phyloP scores from a whole-genome alignment of 805 yeast genomes.

The Limtongozyma cylindracea region DNA sequence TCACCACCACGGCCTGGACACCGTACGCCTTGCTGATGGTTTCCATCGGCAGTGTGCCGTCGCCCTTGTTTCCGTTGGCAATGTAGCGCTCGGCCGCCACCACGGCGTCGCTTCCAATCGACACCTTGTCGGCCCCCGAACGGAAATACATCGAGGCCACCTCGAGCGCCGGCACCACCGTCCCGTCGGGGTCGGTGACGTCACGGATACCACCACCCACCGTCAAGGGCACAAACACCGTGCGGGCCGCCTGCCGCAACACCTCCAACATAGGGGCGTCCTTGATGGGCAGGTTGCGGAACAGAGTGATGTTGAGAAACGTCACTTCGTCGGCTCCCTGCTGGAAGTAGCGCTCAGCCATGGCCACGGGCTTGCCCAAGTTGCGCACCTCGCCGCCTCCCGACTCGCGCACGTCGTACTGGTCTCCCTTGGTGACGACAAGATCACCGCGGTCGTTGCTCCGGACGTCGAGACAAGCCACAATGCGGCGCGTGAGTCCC shows the following conservation, averaged over 20 bases:
- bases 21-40: conserved; percentile 85
- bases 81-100: conserved; percentile 68
- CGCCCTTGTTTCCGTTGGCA: conserved; percentile 23
- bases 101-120: conserved; percentile 97
- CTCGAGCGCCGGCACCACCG: conserved; percentile 55
- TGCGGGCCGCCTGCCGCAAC: conserved; percentile 54
- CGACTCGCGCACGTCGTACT: conserved; percentile 63
- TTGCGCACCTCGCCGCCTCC: conserved; percentile 43
- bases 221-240: conserved; percentile 89
- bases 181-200: conserved; percentile 66
- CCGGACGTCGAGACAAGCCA: conserved; percentile 95
- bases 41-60: conserved; percentile 78
- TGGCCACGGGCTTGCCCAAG: conserved; percentile 86
- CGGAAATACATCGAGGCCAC: conserved; percentile 83
- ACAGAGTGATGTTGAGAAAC: conserved; percentile 83
- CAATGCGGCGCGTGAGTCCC: conserved; percentile 74
- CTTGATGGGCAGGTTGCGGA: conserved; percentile 75
- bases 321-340: conserved; percentile 98
- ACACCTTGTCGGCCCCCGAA: conserved; percentile 95
- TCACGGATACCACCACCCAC: conserved; percentile 98
- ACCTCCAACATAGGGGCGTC: conserved; percentile 96
- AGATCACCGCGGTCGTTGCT: conserved; percentile 85
- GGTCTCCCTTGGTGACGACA: conserved; percentile 97
- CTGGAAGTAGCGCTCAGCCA: conserved; percentile 70
- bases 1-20: conserved; percentile 89